Evolutionary conservation across 345 rosid species (phyloP), one percentile per base, ranked within the genome.

Genomic region (Brassica napus): DNA sequence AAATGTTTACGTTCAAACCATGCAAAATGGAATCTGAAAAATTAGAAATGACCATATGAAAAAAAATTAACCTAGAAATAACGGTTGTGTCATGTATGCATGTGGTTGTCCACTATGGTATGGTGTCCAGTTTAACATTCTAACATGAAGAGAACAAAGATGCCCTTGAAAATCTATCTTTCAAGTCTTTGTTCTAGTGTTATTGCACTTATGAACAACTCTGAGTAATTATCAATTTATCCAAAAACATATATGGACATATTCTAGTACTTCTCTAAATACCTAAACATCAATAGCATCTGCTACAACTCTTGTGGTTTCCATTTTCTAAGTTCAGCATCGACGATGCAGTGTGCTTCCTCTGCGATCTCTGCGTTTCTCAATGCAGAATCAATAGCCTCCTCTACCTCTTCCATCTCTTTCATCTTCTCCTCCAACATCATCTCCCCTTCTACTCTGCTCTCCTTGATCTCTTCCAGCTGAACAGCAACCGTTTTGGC

Each of bases 291-390:
- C 1, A 7, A 68, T 5, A 21, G 2, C 55, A 15, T 69, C 52
- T 61, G 58, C 82, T 75, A 80, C 78, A 65, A 74, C 26, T 31
- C 79, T 65, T 74, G 54, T 64, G 83, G 83, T 70, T 86, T 91
- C 89, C 91, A 83, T 77, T 77, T 90, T 47, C 26, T 69, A 78
- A 95, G 97, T 78, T 95, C 97, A 44, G 74, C 87, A 71, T 91
- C 88, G 0, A 95, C 83, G 18, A 80, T 86, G 65, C n/a, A 76
- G 67, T 88, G 86, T 6, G 96, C 98, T 8, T 92, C 88, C 72
- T 89, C 90, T 4, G 98, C 92, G 69, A 73, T 79, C 74, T 89
- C 89, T 14, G 92, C 92, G 14, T 91, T 86, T 81, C 83, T 89
- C 82, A 91, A 59, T 0, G 98, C 99, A 2, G 78, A 62, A 8